Evolutionary conservation across 768 basidiomycete genomes (phyloP), one percentile per base, ranked within the genome.

Genomic region (Tricholoma saponaceum): DNA sequence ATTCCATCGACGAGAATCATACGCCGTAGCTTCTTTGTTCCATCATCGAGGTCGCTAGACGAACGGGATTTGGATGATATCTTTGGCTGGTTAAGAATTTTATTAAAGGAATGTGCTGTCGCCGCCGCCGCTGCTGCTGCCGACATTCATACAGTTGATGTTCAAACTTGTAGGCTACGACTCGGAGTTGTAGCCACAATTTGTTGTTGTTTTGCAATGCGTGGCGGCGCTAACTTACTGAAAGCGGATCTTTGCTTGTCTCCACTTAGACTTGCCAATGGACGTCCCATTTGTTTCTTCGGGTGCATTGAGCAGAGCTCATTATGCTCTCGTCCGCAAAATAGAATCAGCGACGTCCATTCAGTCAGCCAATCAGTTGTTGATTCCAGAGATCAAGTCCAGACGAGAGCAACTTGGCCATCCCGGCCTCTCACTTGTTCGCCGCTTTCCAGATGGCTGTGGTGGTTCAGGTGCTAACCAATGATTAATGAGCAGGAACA

Each of bases 1-100:
- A 96, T 91, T 7, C 92, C 92, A 59, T 95, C 94, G 20, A 93
- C 90, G 30, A 97, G 83, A 47, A 97, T 94, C 74, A 94, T 76
- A 35, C 94, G 82, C 41, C 94, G 76, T 55, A 97, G 75, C 72
- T 92, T 91, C 75, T 90, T 93, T n/a, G 87, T 78, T 20, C 84
- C 85, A 69, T 95, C 94, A 37, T 92, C 88, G 52, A 72, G 61
- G 25, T 92, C 83, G 32, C 79, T 75, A 20, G 83, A 74, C 14
- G 83, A 77, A 56, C 85, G 81, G 57, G 85, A 80, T 70, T 84
- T 89, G 5, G 88, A 84, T 7, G 81, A 74, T 7, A 73, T 69
- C 66, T 84, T 89, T 56, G 89, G 80, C 60, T 87, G 87, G 62
- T 81, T 85, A 41, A 94, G 77, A 41, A 92, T 81, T 66, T 92